A percentile compares a stretch with the other conserved stretches of the same genome.
phyloP scores from a whole-genome alignment of 176 grass and related monocot genomes.

The Chloris gayana region DNA sequence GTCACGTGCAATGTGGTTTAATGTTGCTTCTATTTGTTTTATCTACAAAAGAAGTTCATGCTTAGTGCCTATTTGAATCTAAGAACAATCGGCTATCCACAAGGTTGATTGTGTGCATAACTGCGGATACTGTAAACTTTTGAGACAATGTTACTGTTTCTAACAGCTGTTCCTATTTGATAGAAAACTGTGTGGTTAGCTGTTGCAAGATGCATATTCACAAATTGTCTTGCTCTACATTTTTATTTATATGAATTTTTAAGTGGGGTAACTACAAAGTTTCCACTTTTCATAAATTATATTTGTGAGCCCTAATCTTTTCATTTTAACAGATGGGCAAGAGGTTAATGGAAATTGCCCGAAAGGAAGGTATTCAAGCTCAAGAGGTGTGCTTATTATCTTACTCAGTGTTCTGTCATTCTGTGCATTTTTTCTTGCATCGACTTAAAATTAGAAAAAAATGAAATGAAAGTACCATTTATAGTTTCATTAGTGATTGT shows the following conservation, averaged over 20 bases:
- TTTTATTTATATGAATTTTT: neutral
- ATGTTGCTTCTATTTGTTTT: slow-evolving; percentile 13
- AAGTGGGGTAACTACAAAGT: neutral
- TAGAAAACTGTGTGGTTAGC: neutral
- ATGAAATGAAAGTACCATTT: neutral
- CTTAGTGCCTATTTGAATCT: slow-evolving; percentile 9
- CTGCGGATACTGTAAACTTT: slow-evolving; percentile 10
- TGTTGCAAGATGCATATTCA: neutral
- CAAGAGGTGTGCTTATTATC: slow-evolving; percentile 67
- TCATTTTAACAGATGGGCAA: slow-evolving; percentile 92
- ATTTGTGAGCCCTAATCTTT: slow-evolving; percentile 42
- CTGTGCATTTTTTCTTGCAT: neutral
- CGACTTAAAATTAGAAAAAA: neutral
- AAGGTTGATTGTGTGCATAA: neutral
- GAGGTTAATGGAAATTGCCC: slow-evolving; percentile 96
- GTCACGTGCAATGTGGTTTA: slow-evolving; percentile 18
- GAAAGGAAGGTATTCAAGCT: slow-evolving; percentile 87
- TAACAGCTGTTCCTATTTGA: slow-evolving; percentile 1
- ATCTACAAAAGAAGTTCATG: neutral
- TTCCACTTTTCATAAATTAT: slow-evolving; percentile 20
- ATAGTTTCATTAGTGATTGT: neutral
- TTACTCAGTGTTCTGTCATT: slow-evolving; percentile 27
- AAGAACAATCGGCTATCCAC: slow-evolving; percentile 11
- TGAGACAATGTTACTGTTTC: neutral
- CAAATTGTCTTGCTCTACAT: slow-evolving; percentile 12